phyloP scores from a whole-genome alignment of 2,329 filamentous ascomycete genomes.

The Botrytis hyacinthi region DNA sequence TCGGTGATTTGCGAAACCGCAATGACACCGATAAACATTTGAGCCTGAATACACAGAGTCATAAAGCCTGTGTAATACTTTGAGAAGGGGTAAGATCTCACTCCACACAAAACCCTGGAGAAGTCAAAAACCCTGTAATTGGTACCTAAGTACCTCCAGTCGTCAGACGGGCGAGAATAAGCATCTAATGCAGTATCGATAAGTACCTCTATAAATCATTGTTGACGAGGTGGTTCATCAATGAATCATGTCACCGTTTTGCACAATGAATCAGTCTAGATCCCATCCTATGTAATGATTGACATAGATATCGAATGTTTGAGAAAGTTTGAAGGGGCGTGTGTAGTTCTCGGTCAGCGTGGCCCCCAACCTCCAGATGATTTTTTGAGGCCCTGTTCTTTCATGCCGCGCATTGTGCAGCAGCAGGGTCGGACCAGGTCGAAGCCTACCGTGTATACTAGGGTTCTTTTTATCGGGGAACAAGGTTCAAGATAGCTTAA shows the following conservation, averaged over 20 bases:
- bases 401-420: constrained; percentile 18
- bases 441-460: constrained; percentile 1
- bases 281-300: not conserved
- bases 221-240: not conserved
- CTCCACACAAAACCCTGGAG: not conserved
- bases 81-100: not conserved
- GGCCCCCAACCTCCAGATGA: constrained; percentile 13
- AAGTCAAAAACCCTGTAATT: not conserved
- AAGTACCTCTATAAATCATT: not conserved
- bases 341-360: not conserved
- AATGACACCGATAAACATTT: not conserved
- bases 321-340: not conserved
- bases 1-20: not conserved
- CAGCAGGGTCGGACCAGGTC: constrained; percentile 6
- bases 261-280: not conserved
- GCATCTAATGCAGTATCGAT: constrained; percentile 1
- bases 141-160: not conserved
- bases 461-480: constrained; percentile 16
- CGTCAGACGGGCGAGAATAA: not conserved
- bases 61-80: not conserved
- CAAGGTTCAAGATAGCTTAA: constrained; percentile 13
- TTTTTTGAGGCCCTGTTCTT: constrained; percentile 5
- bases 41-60: not conserved
- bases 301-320: not conserved
- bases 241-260: not conserved